Evolutionary conservation across 768 basidiomycete species (phyloP).

Genomic region (Calocera cornea): DNA sequence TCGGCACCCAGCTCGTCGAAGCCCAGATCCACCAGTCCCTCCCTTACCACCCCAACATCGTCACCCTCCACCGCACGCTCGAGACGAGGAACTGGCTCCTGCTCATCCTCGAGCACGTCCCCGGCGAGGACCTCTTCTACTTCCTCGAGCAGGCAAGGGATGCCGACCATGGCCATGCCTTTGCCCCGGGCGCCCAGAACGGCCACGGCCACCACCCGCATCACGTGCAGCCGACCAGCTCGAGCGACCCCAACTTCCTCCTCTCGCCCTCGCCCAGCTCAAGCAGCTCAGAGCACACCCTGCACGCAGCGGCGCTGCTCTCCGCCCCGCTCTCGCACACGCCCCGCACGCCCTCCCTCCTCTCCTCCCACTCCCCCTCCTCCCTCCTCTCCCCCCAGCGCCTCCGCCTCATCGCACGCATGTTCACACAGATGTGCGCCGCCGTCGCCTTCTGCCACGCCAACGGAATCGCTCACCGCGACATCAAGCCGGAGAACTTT

Average conservation of each 20-base stretch:
- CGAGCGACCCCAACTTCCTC: no score
- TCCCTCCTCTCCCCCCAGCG: slow-evolving; percentile 78
- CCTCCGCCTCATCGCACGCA: slow-evolving; percentile 83
- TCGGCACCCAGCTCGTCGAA: slow-evolving; percentile 84
- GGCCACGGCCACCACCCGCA: slow-evolving; percentile 33
- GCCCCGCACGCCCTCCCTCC: slow-evolving; percentile 85
- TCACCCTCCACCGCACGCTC: slow-evolving; percentile 83
- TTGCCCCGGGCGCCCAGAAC: no score
- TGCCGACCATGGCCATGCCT: slow-evolving; percentile 9
- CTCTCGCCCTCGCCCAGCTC: background rate
- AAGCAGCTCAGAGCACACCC: background rate
- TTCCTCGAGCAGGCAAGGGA: slow-evolving; percentile 94
- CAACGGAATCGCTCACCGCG: slow-evolving; percentile 81
- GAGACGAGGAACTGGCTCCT: slow-evolving; percentile 86
- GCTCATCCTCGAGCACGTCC: slow-evolving; percentile 87
- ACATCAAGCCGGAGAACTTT: slow-evolving; percentile 99
- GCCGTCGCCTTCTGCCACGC: slow-evolving; percentile 91
- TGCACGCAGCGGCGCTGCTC: background rate
- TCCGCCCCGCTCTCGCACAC: slow-evolving; percentile 29
- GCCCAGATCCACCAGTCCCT: slow-evolving; percentile 91
- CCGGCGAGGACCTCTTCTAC: slow-evolving; percentile 94
- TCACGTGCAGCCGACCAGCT: slow-evolving; percentile 8
- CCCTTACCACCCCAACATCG: slow-evolving; percentile 81
- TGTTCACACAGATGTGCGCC: slow-evolving; percentile 99
- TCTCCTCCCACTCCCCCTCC: slow-evolving; percentile 64